These are phyloP conservation scores for Hansenula lynferdii DNA, from an alignment of 1,139 yeast genomes.

Conservation along the genomic window DNA sequence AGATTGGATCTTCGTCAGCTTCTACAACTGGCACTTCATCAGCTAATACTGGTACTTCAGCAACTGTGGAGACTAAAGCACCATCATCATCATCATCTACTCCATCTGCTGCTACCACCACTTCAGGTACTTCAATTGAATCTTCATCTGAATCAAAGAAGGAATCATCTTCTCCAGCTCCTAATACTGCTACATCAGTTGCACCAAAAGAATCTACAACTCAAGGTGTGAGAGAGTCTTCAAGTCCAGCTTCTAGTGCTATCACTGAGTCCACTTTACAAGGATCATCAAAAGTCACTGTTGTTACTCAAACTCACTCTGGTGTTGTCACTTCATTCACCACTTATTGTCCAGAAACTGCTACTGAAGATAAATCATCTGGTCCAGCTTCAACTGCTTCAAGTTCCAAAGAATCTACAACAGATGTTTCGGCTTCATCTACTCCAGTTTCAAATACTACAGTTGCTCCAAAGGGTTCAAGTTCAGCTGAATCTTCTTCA, in stretches of 20 bases:
- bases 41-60: too few relatives aligned
- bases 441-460: not conserved
- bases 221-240: slow-evolving; percentile 2
- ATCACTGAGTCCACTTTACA: not conserved
- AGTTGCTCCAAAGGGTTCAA: not conserved
- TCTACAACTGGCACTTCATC: not conserved
- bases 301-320: slow-evolving; percentile 14
- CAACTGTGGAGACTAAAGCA: too few relatives aligned
- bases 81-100: not conserved
- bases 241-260: not conserved
- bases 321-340: slow-evolving; percentile 24
- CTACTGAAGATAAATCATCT: slow-evolving; percentile 4
- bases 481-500: not conserved
- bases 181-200: slow-evolving; percentile 2
- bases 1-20: not conserved
- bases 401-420: too few relatives aligned
- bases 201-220: slow-evolving; percentile 8
- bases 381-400: slow-evolving; percentile 21
- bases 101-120: slow-evolving; percentile 2
- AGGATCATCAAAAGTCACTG: not conserved
- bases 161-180: not conserved
- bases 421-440: too few relatives aligned
- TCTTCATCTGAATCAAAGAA: too few relatives aligned
- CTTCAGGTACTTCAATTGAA: too few relatives aligned
- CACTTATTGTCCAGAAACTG: slow-evolving; percentile 28